phyloP scores from a whole-genome alignment of 495 filamentous ascomycete genomes.

The Penicillium malachiteum region DNA sequence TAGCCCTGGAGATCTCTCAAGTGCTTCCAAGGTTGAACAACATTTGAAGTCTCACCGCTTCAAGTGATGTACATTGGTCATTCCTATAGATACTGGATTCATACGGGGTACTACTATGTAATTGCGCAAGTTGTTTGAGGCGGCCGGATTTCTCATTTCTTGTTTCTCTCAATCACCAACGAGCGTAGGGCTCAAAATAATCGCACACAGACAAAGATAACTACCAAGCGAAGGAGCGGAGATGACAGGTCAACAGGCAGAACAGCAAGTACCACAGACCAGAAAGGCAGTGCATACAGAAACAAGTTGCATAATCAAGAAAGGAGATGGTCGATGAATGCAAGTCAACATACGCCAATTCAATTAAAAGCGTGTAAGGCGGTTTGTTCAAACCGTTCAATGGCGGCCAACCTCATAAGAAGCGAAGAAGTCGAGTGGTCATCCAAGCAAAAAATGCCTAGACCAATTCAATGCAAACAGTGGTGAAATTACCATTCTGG shows the following conservation, averaged over 20 bases:
- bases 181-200: constrained; percentile 4
- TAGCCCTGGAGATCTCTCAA: no score
- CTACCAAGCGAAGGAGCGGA: constrained; percentile 12
- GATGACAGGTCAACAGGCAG: constrained; percentile 14
- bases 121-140: constrained; percentile 26
- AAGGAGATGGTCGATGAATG: constrained; percentile 22
- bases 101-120: no score
- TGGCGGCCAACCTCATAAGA: constrained; percentile 49
- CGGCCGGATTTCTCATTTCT: constrained; percentile 46
- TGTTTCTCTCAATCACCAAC: constrained; percentile 31
- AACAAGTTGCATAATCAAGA: not conserved
- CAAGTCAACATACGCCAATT: constrained; percentile 18
- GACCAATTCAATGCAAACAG: constrained; percentile 16
- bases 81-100: no score
- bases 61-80: no score
- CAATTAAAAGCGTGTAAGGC: constrained; percentile 33
- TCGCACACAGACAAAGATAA: not conserved
- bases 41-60: no score
- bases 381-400: constrained; percentile 32
- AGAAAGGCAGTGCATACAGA: constrained; percentile 4
- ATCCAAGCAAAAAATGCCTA: constrained; percentile 27
- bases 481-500: constrained; percentile 36
- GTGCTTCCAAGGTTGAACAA: no score
- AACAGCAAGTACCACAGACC: constrained; percentile 18
- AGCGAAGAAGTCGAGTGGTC: constrained; percentile 33